Evolutionary conservation across 2,329 filamentous ascomycete species (phyloP).

Genomic region (Xylariomycetidae sp.): DNA sequence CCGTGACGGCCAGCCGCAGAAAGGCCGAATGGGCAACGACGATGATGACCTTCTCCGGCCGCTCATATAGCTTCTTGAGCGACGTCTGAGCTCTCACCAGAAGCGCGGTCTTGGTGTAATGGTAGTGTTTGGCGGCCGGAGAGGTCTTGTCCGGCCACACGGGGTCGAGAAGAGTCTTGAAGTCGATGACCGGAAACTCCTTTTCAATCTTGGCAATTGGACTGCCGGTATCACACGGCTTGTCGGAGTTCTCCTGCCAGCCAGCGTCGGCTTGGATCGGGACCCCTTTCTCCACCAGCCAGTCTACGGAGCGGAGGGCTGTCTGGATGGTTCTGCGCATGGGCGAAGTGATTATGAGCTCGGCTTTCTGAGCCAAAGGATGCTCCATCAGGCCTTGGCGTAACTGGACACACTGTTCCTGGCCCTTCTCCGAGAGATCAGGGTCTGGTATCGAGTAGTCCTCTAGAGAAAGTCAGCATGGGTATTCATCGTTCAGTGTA

Average conservation of each 20-base stretch:
- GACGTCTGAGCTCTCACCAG: constrained; percentile 47
- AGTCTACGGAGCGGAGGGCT: constrained; percentile 50
- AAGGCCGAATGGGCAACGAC: constrained; percentile 63
- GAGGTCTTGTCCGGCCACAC: constrained; percentile 58
- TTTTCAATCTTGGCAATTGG: constrained; percentile 34
- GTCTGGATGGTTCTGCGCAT: constrained; percentile 63
- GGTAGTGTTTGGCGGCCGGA: constrained; percentile 39
- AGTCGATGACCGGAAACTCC: constrained; percentile 53
- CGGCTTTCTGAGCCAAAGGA: constrained; percentile 35
- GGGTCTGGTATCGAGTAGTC: constrained; percentile 46
- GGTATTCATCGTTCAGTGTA: neutral
- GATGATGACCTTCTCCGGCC: constrained; percentile 55
- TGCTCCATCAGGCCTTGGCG: constrained; percentile 35
- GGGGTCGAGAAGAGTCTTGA: constrained; percentile 49
- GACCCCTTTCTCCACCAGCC: constrained; percentile 49
- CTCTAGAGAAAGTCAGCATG: constrained; percentile 26
- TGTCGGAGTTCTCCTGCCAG: constrained; percentile 57
- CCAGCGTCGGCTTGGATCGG: constrained; percentile 51
- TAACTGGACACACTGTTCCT: constrained; percentile 41
- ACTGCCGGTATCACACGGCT: constrained; percentile 58
- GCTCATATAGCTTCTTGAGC: constrained; percentile 42
- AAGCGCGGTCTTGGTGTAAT: constrained; percentile 46
- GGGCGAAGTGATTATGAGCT: constrained; percentile 55
- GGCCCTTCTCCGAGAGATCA: constrained; percentile 41
- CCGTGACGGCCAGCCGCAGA: constrained; percentile 49